Percentiles rank a stretch among this genome's conserved stretches.
Conservation (phyloP, 441 rosid species). For the Adansonia madagascariensis region DNA sequence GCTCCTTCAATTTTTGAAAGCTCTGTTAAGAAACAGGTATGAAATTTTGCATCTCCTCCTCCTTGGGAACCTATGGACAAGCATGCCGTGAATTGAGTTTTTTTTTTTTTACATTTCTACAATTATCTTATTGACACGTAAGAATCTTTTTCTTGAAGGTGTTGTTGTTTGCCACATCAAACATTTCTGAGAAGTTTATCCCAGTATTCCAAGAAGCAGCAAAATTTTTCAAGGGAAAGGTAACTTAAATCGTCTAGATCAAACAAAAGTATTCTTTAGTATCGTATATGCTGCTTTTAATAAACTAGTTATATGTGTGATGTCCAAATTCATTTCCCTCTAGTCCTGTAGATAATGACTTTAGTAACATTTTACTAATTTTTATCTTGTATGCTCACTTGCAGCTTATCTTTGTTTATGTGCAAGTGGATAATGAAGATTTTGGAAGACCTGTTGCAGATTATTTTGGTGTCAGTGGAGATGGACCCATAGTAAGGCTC, state of each 20-base stretch:
- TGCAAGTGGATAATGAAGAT: constrained; percentile 89
- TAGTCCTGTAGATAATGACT: neutral
- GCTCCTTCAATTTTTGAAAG: constrained; percentile 86
- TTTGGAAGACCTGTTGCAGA: constrained; percentile 92
- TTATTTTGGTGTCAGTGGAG: constrained; percentile 79
- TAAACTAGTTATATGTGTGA: neutral
- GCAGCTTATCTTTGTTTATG: constrained; percentile 90
- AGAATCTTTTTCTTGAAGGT: constrained; percentile 46
- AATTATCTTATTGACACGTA: constrained; percentile 29
- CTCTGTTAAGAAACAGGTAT: constrained; percentile 81
- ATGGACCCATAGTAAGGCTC: constrained; percentile 62
- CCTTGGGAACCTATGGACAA: constrained; percentile 18
- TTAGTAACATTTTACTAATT: neutral
- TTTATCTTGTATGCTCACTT: constrained; percentile 19
- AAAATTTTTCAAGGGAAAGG: constrained; percentile 91
- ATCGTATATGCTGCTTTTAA: neutral
- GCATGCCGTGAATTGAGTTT: neutral
- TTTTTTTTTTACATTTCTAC: too few species aligned
- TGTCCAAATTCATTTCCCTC: neutral
- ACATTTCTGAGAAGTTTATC: constrained; percentile 67
- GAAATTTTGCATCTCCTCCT: neutral
- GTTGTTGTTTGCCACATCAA: constrained; percentile 66
- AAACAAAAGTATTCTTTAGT: neutral
- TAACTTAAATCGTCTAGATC: constrained; percentile 30
- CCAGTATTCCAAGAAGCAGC: constrained; percentile 79